Evolutionary conservation across 2,329 filamentous ascomycete species (phyloP), one percentile per base, ranked within the genome.

Genomic region (Alternaria sp.): DNA sequence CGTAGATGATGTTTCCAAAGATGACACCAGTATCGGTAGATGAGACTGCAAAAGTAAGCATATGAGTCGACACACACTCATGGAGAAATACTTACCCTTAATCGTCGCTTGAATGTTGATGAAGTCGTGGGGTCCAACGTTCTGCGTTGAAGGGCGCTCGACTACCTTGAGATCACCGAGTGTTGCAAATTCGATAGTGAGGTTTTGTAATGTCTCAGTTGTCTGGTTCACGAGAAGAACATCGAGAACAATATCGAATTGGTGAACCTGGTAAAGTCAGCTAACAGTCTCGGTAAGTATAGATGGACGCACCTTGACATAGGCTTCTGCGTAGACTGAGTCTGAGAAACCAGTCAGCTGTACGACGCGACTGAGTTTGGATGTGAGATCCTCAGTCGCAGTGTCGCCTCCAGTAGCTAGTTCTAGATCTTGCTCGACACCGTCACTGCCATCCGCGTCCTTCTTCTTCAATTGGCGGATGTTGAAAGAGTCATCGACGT

Each of bases 331-430:
- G 73, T 99, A 99, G 14, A 99, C 95, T 1, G 95, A 91, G 75
- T 99, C 95, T 0, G 95, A 98, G 86, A 99, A 99, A 62, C 95
- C 95, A 18, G 95, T 99, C 46, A 99, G 87, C 80, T 99, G 95
- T 22, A 99, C 95, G 38, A 99, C 94, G 14, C 95, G 89, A 82
- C 91, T 97, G 62, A 99, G 88, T 81, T 99, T 99, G 55, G 93
- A 97, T 12, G 92, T 91, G 3, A 97, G 85, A 66, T 97, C 93
- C 76, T 97, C 95, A 2, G 91, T 85, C 1, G 87, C 88, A 16
- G 89, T 87, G 78, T 98, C 94, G 60, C 94, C 95, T 46, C 94
- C 94, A 22, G 94, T 98, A 4, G 95, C 95, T 79, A 93, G 93
- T 80, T 96, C 95, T 54, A 99, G 84, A 76, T 99, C 95, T 60